Evolutionary conservation across 192 early-diverging fungal genomes (phyloP).

Genomic region (Podila epicladia): DNA sequence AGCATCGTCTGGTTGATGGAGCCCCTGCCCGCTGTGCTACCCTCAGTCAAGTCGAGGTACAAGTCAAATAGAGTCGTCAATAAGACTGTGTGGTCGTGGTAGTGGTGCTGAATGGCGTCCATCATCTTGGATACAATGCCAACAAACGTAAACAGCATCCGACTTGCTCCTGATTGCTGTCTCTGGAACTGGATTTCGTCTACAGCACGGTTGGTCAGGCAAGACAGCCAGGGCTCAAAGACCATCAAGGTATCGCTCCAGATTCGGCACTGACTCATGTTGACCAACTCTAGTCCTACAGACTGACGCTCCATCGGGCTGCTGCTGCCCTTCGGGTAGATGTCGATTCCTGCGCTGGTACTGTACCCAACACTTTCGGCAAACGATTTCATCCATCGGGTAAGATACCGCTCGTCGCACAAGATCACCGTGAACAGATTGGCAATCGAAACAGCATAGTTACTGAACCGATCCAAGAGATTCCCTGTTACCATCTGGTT

Average conservation of each 20-base stretch:
- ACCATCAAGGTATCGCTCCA: conserved; percentile 33
- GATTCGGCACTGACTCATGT: conserved; percentile 13
- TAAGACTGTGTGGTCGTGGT: conserved; percentile 13
- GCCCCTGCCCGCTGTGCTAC: conserved; percentile 17
- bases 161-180: conserved; percentile 44
- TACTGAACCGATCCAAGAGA: conserved; percentile 35
- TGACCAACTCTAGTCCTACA: background rate
- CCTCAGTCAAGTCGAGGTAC: conserved; percentile 24
- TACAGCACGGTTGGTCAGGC: conserved; percentile 32
- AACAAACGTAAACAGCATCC: conserved; percentile 40
- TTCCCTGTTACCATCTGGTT: conserved; percentile 28
- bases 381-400: conserved; percentile 20
- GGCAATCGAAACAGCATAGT: conserved; percentile 41
- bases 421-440: conserved; percentile 30
- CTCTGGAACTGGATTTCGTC: conserved; percentile 35
- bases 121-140: conserved; percentile 41
- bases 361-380: conserved; percentile 7
- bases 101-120: conserved; percentile 7
- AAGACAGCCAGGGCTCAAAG: conserved; percentile 39
- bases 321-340: too few species aligned
- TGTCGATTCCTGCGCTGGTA: too few species aligned
- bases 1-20: conserved; percentile 43
- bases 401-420: conserved; percentile 39
- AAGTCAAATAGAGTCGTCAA: conserved; percentile 23
- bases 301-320: background rate